Evolutionary conservation across 441 rosid species (phyloP), one percentile per base, ranked within the genome.

Genomic region (Daphne laureola): DNA sequence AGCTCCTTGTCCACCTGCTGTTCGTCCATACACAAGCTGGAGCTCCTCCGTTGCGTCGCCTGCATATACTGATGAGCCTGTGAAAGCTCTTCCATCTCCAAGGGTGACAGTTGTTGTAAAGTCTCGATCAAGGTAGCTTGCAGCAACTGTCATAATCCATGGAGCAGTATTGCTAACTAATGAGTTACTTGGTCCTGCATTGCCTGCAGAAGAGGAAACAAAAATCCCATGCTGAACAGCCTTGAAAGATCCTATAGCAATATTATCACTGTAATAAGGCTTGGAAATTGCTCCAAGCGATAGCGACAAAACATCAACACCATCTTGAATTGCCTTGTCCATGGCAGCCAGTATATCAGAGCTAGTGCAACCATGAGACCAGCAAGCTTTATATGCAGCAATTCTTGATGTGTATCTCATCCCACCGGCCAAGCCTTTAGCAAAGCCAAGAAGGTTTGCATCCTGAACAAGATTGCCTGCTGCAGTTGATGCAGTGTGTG

Each of bases 401-500:
- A 81, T 57, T n/a, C 46, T 35, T n/a, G 46, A 42, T 31, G 67
- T 68, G 64, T 64, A 72, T 63, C 78, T 70, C 79, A 81, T 74
- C 16, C 87, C 87, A 2, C 40, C 75, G 23, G 18, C 68, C 0
- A 59, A 40, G 26, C 90, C 87, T 54, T 60, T 64, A 0, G 78
- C 90, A 36, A 69, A 50, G 35, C 81, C 83, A 40, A 54, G 73
- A 60, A 71, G 52, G 61, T 58, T 70, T 21, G 80, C 83, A 23
- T 54, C 47, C 11, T 18, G 54, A 0, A 73, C 91, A 2, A 68
- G 43, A 61, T 54, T 67, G 12, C 91, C 86, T 0, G 67, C 86
- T 9, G 85, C 87, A 0, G 87, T 81, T n/a, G 91, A 79, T 15
- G 91, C 80, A 1, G 91, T 84, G 67, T 84, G 87, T 7, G 87